Evolutionary conservation across 2,329 filamentous ascomycete species (phyloP), one percentile per base, ranked within the genome.

Genomic region (Geosmithia flava): DNA sequence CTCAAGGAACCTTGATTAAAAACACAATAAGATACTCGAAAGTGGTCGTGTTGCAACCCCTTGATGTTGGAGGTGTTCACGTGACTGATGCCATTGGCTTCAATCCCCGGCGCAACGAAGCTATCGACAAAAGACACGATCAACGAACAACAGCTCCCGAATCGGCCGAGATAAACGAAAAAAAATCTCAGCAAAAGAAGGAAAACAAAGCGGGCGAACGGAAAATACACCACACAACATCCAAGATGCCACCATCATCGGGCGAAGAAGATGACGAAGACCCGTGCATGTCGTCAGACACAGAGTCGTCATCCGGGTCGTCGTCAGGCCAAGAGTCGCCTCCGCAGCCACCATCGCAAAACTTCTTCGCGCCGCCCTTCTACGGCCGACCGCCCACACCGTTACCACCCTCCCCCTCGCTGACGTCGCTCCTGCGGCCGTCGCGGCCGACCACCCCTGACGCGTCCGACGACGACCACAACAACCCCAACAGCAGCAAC

Each of bases 351-450:
- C 62, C 70, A 19, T 70, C 69, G 45, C 73, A 72, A 50, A 75
- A 78, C 64, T 72, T 74, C 61, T 80, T 80, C 53, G 76, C 76
- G 46, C 93, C 93, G 23, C 93, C 93, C 16, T 97, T 97, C 72
- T 98, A 98, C 72, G 94, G 94, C 54, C 81, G 91, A 3, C 93
- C 93, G n/a, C 93, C 93, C 0, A 96, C 89, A 2, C 91, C 93
- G 3, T 74, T 97, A 0, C 93, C 93, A 0, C 91, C 91, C 0
- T 95, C 89, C 1, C 93, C 93, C 0, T 95, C 87, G 1, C 70
- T 98, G 54, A 97, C 91, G 0, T 95, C 89, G 13, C 81, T 98
- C 19, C 78, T 97, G 7, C 85, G 90, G 1, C 87, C 87, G 3
- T 95, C 88, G 23, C 78, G 90, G n/a, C 91, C 90, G 1, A 95